Conservation (phyloP, 331 rosid genomes). For the Stylosanthes scabra region DNA sequence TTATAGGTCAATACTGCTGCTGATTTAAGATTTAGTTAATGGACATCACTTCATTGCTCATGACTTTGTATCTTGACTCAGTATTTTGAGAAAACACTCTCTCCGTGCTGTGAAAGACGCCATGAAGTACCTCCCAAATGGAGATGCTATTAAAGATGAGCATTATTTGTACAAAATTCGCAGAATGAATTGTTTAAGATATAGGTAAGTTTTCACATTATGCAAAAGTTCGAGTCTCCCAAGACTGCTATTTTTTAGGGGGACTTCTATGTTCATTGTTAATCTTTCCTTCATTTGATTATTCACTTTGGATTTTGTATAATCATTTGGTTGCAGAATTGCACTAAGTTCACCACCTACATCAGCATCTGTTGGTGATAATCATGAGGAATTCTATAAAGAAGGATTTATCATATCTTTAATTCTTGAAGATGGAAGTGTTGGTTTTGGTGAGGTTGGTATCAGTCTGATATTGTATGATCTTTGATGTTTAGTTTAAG, state of each 20-base stretch:
- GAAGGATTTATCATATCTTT: conserved; percentile 86
- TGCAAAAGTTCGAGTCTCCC: conserved; percentile 1
- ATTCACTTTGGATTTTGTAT: conserved; percentile 15
- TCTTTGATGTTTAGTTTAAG: conserved; percentile 9
- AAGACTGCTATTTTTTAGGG: background rate
- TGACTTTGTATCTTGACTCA: conserved; percentile 47
- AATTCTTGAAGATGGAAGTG: conserved; percentile 83
- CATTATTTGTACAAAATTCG: conserved; percentile 52
- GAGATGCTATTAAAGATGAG: conserved; percentile 43
- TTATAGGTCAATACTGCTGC: conserved; percentile 35
- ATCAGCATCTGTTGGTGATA: conserved; percentile 44
- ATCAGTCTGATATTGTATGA: conserved; percentile 27
- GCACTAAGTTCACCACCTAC: conserved; percentile 80
- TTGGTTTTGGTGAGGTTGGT: conserved; percentile 96
- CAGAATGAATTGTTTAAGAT: conserved; percentile 64
- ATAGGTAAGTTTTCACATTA: conserved; percentile 61
- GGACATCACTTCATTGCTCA: conserved; percentile 45
- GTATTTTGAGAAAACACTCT: conserved; percentile 63
- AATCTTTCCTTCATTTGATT: conserved; percentile 22
- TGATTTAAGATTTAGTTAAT: conserved; percentile 28
- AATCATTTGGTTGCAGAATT: conserved; percentile 56
- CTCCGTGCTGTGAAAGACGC: conserved; percentile 66
- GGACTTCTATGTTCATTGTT: conserved; percentile 2
- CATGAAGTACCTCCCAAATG: conserved; percentile 47
- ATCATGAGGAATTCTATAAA: conserved; percentile 56